phyloP scores from a whole-genome alignment of 1,284 basidiomycete genomes.

The Fomitopsis pinicola region DNA sequence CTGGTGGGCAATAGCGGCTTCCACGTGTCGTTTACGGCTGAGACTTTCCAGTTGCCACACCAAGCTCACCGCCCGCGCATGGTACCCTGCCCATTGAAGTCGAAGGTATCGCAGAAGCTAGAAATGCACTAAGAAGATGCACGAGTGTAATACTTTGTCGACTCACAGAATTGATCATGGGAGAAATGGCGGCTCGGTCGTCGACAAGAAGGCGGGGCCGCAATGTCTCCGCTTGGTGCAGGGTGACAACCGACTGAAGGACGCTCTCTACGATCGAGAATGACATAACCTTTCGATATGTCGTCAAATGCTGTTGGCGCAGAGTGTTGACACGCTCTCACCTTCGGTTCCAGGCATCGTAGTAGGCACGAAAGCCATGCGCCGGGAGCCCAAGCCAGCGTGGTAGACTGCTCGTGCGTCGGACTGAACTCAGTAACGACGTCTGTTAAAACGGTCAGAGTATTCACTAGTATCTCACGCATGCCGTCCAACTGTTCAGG shows the following conservation, averaged over 20 bases:
- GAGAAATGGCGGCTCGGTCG: conserved; percentile 46
- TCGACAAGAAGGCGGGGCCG: conserved; percentile 53
- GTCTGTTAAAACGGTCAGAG: conserved; percentile 45
- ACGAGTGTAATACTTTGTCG: no score
- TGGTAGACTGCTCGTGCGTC: conserved; percentile 15
- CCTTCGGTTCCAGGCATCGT: conserved; percentile 47
- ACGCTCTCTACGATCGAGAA: conserved; percentile 27
- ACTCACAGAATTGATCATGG: conserved; percentile 49
- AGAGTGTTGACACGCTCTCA: conserved; percentile 23
- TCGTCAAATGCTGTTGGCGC: conserved; percentile 1
- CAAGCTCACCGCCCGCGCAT: conserved; percentile 80
- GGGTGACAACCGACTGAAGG: conserved; percentile 61
- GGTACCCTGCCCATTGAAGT: conserved; percentile 66
- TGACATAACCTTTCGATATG: conserved; percentile 45
- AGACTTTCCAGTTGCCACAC: conserved; percentile 80
- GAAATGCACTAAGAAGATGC: neutral
- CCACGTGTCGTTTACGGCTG: conserved; percentile 61
- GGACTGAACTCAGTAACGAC: conserved; percentile 43
- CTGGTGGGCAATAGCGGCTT: conserved; percentile 72
- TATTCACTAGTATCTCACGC: conserved; percentile 46
- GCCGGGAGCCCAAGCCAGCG: conserved; percentile 51
- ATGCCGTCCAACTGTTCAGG: conserved; percentile 26
- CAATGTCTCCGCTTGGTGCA: conserved; percentile 49
- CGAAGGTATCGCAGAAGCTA: conserved; percentile 78
- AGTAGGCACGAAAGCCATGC: conserved; percentile 53